A percentile compares a stretch with the other conserved stretches of the same genome.
Conservation (phyloP, 2,329 filamentous ascomycete genomes). For the Xylariaceae sp. region DNA sequence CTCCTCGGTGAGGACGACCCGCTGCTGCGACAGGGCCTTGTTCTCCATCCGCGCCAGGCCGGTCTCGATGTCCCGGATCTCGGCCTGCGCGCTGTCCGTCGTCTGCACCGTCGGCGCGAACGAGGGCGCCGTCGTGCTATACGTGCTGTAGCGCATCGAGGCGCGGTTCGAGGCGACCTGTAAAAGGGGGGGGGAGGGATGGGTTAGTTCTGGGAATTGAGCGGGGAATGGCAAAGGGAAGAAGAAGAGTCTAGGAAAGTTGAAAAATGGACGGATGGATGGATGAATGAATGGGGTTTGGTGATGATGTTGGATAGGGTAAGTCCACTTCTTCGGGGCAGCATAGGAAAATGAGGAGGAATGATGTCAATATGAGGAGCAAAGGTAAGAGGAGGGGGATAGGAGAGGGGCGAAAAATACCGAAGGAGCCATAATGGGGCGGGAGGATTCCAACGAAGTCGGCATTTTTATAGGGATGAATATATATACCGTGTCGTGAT, state of each 20-base stretch:
- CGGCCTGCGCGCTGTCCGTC: slow-evolving; percentile 57
- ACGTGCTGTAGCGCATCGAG: slow-evolving; percentile 62
- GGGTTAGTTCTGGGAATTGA: background rate
- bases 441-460: slow-evolving; percentile 61
- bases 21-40: slow-evolving; percentile 80
- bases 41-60: slow-evolving; percentile 88
- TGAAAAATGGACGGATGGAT: background rate
- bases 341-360: background rate
- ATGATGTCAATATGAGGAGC: slow-evolving; percentile 8
- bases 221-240: slow-evolving; percentile 1
- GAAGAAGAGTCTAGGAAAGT: slow-evolving; percentile 8
- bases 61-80: slow-evolving; percentile 71
- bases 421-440: slow-evolving; percentile 65
- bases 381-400: no score
- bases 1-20: slow-evolving; percentile 76
- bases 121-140: slow-evolving; percentile 61
- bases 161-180: slow-evolving; percentile 47
- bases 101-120: slow-evolving; percentile 61
- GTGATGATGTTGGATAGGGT: background rate
- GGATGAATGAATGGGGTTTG: background rate
- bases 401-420: slow-evolving; percentile 48
- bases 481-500: no score
- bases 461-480: no score
- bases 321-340: background rate
- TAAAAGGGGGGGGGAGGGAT: background rate